phyloP scores from a whole-genome alignment of 2,329 filamentous ascomycete species.

The Emericellopsis atlantica region DNA sequence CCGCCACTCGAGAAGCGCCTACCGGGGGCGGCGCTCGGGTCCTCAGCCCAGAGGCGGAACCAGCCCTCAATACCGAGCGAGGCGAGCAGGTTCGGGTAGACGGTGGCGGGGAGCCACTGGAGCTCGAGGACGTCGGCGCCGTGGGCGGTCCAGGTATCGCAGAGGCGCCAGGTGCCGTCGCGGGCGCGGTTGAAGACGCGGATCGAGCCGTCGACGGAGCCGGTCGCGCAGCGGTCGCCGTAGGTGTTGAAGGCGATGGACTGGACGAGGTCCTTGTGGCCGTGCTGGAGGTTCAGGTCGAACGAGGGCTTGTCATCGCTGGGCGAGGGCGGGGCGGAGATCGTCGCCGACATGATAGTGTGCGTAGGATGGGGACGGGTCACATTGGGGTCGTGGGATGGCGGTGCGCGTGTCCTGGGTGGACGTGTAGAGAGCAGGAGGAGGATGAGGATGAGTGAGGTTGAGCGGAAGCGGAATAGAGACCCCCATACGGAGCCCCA shows the following conservation, averaged over 20 bases:
- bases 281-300: slow-evolving; percentile 55
- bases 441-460: no score
- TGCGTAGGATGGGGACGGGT: not conserved
- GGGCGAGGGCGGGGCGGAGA: slow-evolving; percentile 19
- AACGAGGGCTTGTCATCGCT: slow-evolving; percentile 34
- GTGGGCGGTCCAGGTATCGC: slow-evolving; percentile 83
- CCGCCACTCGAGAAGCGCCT: slow-evolving; percentile 59
- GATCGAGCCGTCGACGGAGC: slow-evolving; percentile 84
- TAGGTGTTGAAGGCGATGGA: slow-evolving; percentile 86
- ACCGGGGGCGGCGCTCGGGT: slow-evolving; percentile 67
- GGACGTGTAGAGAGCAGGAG: no score
- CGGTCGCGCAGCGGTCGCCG: slow-evolving; percentile 81
- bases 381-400: no score
- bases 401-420: no score
- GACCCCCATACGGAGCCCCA: no score
- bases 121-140: slow-evolving; percentile 86
- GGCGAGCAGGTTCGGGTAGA: slow-evolving; percentile 74
- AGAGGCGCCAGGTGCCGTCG: slow-evolving; percentile 64
- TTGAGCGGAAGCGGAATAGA: no score
- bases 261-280: slow-evolving; percentile 69
- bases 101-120: slow-evolving; percentile 85
- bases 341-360: slow-evolving; percentile 11
- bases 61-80: slow-evolving; percentile 83
- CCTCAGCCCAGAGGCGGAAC: slow-evolving; percentile 88
- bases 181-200: slow-evolving; percentile 81